Base-by-base conservation (phyloP, 2,329 filamentous ascomycete species). In the Aspergillus sp. region DNA sequence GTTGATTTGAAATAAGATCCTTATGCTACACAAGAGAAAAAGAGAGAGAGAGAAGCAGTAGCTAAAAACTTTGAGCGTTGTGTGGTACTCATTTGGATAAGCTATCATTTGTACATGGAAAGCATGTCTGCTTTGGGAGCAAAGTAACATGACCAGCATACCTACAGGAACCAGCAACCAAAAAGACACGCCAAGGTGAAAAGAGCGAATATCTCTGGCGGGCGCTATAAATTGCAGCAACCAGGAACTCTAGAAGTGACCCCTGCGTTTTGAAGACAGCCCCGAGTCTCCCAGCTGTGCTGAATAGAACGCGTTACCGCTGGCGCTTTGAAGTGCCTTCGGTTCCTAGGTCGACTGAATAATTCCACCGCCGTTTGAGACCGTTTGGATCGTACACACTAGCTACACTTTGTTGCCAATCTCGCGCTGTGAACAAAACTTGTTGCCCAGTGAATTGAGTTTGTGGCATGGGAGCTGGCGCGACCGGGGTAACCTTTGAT, bases 331-430 rank as follows among this genome's bases (percentile, higher is more conserved):
- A 54, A 48, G 66, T 65, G 53, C 69, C 69, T 30, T 73, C 70
- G n/a, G 67, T 50, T 44, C 62, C 63, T 21, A 75, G 44, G 44
- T 77, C 74, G 25, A 72, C 64, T 2, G 75, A 73, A 61, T 76
- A 76, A 54, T 78, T 75, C 77, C 77, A 80, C 49, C 77, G 71
- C 53, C 79, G 71, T 65, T 81, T 81, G 52, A 79, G 58, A 11
- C 79, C 78, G 39, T 79, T 74, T 13, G 78, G 76, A 62, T 80
- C 79, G 64, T 75, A 80, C 8, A 81, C 79, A 63, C 79, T 81
- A 15, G 79, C 79, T 60, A 81, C 79, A 61, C 77, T 80, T 63
- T 78, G 77, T 60, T 81, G 79, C 79, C 79, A 81, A 54, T 81
- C 78, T 54, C 77, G 72, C 10, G 79, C 77, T 8, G 77, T 79